These are phyloP conservation scores for Solanum appendiculatum DNA, from an alignment of 257 asterid species.

Conservation along the genomic window DNA sequence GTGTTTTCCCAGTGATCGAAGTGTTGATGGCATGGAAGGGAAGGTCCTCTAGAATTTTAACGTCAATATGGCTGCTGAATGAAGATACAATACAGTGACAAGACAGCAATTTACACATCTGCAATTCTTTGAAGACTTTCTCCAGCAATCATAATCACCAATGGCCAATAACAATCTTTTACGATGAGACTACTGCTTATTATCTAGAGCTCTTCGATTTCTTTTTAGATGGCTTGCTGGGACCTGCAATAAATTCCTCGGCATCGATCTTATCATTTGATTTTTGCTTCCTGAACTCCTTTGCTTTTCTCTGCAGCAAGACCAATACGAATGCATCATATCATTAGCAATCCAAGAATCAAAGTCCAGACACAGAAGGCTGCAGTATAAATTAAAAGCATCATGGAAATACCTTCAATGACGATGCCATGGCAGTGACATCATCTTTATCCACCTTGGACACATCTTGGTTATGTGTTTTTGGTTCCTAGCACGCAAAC, in stretches of 20 bases:
- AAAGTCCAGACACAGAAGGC: neutral
- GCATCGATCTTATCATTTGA: conserved; percentile 60
- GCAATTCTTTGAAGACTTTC: neutral
- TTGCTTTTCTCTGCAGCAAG: conserved; percentile 50
- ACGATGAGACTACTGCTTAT: neutral
- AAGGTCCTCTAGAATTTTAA: neutral
- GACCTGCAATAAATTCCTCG: conserved; percentile 42
- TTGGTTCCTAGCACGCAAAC: conserved; percentile 42
- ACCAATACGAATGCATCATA: neutral
- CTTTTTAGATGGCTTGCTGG: conserved; percentile 30
- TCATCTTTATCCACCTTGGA: conserved; percentile 30
- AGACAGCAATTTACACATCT: neutral
- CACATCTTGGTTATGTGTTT: conserved; percentile 7
- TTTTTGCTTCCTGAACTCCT: conserved; percentile 49
- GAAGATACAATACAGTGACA: neutral
- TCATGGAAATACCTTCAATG: conserved; percentile 52
- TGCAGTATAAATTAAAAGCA: neutral
- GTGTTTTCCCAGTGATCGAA: neutral
- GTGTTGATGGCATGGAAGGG: neutral
- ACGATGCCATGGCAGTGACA: conserved; percentile 37
- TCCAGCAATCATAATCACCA: neutral
- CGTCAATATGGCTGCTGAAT: neutral
- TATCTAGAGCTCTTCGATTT: conserved; percentile 29
- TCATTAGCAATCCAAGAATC: neutral
- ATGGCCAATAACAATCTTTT: neutral